Base-by-base conservation (phyloP, 2,329 filamentous ascomycete genomes). In the Botrytis fragariae region DNA sequence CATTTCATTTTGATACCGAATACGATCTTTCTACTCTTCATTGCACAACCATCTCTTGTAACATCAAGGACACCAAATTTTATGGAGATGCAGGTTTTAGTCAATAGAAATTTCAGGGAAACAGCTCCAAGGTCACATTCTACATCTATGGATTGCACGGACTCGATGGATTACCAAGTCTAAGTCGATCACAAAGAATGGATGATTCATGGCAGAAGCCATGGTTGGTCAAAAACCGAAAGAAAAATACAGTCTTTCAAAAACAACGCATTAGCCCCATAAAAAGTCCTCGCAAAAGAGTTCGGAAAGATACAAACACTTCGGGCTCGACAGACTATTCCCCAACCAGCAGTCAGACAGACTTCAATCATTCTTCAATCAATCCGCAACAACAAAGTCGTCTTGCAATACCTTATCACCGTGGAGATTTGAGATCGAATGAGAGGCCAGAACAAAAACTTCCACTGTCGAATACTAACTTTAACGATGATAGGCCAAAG, bases 401-500 rank as follows among this genome's bases (percentile, higher is more conserved):
- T 54, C n/a, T 14, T n/a, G 48, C 25, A 54, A 54, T 14, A 54
- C 48, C 48, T 16, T 54, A n/a, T 54, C 25, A 35, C 29, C 20
- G 44, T 39, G 20, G 6, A 42, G 6, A 57, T 32, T 32, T 48
- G 35, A 25, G 12, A 57, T 39, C 16, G 64, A 57, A 44, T 44
- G 61, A 54, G 48, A 32, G 18, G 10, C 48, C 18, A 5, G 16
- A 18, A 18, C 9, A 12, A 42, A 16, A 16, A 7, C 29, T 12
- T 57, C 39, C 65, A 69, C 29, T 57, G n/a, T 64, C 12, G 22
- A 62, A 64, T 48, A 42, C 63, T 69, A 22, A 69, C 64, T 29
- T 20, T 61, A 6, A 64, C 48, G 54, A 70, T n/a, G 35, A 79
- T 74, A 87, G 86, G 74, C 80, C 85, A 37, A 94, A 93, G 83